Evolutionary conservation across 495 filamentous ascomycete genomes (phyloP).

Genomic region (Daldinia bambusicola): DNA sequence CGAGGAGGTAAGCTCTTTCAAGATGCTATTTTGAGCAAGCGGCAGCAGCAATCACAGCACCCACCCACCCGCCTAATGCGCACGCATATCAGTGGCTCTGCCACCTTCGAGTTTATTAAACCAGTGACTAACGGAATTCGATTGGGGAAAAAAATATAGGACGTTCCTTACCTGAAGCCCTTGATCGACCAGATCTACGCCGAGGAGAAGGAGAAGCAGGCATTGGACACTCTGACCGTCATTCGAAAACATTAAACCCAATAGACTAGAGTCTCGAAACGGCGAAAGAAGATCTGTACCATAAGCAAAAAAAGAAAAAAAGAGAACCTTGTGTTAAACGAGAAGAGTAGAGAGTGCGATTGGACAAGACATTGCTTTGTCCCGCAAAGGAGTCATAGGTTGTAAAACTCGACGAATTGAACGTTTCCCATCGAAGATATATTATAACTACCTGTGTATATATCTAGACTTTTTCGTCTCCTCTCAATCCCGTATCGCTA

Average conservation of each 20-base stretch:
- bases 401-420: conserved; percentile 12
- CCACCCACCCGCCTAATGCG: too few relatives aligned
- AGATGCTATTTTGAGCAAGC: background rate
- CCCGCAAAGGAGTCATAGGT: conserved; percentile 22
- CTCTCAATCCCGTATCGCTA: conserved; percentile 2
- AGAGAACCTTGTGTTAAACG: conserved; percentile 20
- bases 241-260: conserved; percentile 60
- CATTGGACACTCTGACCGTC: conserved; percentile 83
- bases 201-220: conserved; percentile 81
- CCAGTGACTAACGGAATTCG: too few relatives aligned
- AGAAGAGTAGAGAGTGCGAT: conserved; percentile 36
- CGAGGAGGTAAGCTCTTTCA: conserved; percentile 49
- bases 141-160: conserved; percentile 57
- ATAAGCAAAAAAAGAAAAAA: background rate
- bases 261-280: background rate
- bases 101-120: too few relatives aligned
- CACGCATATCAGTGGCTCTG: too few relatives aligned
- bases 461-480: conserved; percentile 21
- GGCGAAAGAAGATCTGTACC: conserved; percentile 39
- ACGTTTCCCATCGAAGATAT: conserved; percentile 1
- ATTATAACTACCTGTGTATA: conserved; percentile 22
- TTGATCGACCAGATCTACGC: conserved; percentile 86
- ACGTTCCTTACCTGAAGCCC: conserved; percentile 78
- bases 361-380: conserved; percentile 9
- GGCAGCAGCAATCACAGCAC: too few relatives aligned